Evolutionary conservation across 2,329 filamentous ascomycete species (phyloP), one percentile per base, ranked within the genome.

Genomic region (Pseudogymnoascus sp.): DNA sequence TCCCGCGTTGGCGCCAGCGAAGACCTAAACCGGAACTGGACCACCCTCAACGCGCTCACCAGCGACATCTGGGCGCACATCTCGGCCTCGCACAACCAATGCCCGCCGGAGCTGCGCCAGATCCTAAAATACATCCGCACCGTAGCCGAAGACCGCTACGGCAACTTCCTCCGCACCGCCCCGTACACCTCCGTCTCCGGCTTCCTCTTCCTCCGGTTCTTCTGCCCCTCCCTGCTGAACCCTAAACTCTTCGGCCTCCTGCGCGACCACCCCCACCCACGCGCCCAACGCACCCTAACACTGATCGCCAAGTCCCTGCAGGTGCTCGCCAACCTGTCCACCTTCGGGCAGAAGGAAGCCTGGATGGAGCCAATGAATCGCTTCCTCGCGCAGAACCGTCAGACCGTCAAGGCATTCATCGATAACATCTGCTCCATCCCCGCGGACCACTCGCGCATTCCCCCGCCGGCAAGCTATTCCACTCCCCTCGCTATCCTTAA

Each of bases 321-420:
- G 76, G 93, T 91, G 14, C 81, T 97, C 64, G 91, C 92, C 16
- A 97, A 97, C 73, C 82, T 97, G 76, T 90, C 91, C 1, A 91
- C 86, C 0, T 97, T 97, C 72, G 93, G 93, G 42, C 93, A 90
- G 72, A 96, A 96, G 73, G 93, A 97, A 75, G 86, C 89, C n/a
- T 97, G 92, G 91, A 97, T 97, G 93, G 93, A 96, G 76, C 92
- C 92, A 0, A 97, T 97, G 93, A 97, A 97, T 72, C 84, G 84
- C 47, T 97, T 97, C 70, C 78, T 97, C 38, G 82, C 81, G 7
- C 80, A 85, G 1, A 88, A 96, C 71, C 85, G 92, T 19, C 82
- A 88, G 69, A 84, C 89, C 40, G 91, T 97, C 75, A 96, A 93
- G 73, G 83, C 87, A 56, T 97, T 93, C 70, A 88, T 97, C 65